phyloP scores from a whole-genome alignment of 345 rosid genomes.

The Dipteronia dyeriana region DNA sequence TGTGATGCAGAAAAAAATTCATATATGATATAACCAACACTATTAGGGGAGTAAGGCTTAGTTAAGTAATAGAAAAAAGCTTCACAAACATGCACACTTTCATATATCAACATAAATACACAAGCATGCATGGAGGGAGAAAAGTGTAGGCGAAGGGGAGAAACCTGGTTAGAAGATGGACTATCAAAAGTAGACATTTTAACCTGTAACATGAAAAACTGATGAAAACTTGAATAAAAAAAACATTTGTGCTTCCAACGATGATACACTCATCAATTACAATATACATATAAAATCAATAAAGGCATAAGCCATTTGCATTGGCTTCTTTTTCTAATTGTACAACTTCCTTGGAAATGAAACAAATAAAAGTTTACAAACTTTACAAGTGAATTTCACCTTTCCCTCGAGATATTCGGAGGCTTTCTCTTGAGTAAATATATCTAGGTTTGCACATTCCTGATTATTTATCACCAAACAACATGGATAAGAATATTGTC shows the following conservation, averaged over 20 bases:
- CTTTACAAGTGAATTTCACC: constrained; percentile 40
- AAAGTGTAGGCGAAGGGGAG: not conserved
- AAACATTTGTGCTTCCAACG: not conserved
- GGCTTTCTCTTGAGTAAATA: constrained; percentile 67
- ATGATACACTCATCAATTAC: constrained; percentile 10
- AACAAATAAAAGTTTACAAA: not conserved
- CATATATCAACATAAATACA: not conserved
- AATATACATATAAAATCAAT: not conserved
- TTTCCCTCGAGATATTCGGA: constrained; percentile 71
- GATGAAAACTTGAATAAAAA: not conserved
- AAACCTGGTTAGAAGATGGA: constrained; percentile 53
- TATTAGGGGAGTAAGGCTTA: not conserved
- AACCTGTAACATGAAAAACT: constrained; percentile 45
- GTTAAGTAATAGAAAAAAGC: not conserved
- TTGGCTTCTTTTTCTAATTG: not conserved
- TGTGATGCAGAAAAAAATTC: not conserved
- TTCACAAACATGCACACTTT: not conserved
- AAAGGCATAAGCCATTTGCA: not conserved
- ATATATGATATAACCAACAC: not conserved
- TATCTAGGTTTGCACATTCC: constrained; percentile 71
- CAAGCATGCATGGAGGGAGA: not conserved
- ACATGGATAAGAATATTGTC: constrained; percentile 14
- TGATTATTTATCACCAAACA: constrained; percentile 35
- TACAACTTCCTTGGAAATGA: not conserved
- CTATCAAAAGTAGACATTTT: constrained; percentile 45